Base-by-base conservation (phyloP, 2,329 filamentous ascomycete species). In the Dactylonectria macrodidyma region DNA sequence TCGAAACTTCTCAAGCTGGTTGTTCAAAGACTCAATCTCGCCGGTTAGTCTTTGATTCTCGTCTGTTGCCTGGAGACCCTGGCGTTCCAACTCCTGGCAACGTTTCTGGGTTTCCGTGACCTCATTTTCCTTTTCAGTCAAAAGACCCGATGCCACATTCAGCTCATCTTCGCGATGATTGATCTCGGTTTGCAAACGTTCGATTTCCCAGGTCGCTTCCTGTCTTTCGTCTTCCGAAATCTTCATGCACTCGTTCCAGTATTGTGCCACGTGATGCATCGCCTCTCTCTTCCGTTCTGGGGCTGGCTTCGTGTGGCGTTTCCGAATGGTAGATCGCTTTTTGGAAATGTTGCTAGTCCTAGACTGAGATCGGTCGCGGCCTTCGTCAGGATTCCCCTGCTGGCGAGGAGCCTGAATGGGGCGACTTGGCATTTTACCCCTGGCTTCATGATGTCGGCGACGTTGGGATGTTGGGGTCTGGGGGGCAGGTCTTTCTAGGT, bases 211-310 rank as follows among this genome's bases (percentile, higher is more conserved):
- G 10, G 65, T 64, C 14, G 75, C 76, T 48, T 77, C 71, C 7
- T 66, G 47, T 12, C 69, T 74, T 54, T 81, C 79, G 26, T 77
- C 71, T 36, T 80, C 76, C 11, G 73, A 68, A 19, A 80, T 73
- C 22, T 70, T 67, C 11, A 82, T 71, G 48, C 77, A 81, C 48
- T 81, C 73, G 38, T 82, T 82, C 79, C 79, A 80, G 30, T 75
- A 70, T 4, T 76, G 62, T 34, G 78, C 78, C 26, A 81, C 72
- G 12, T 79, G 73, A 11, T 76, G 68, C 79, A 82, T 81, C 16
- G 76, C 75, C 7, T 70, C 54, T 47, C 71, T 74, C 38, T 78
- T 80, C n/a, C 75, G 75, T 12, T 77, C 68, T 7, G 71, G 59
- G 11, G 76, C 71, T 19, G 54, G 55, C 14, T 51, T 62, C 38